Base-by-base conservation (phyloP, 139 green algal species). In the Auxenochlorella pyrenoidosa region DNA sequence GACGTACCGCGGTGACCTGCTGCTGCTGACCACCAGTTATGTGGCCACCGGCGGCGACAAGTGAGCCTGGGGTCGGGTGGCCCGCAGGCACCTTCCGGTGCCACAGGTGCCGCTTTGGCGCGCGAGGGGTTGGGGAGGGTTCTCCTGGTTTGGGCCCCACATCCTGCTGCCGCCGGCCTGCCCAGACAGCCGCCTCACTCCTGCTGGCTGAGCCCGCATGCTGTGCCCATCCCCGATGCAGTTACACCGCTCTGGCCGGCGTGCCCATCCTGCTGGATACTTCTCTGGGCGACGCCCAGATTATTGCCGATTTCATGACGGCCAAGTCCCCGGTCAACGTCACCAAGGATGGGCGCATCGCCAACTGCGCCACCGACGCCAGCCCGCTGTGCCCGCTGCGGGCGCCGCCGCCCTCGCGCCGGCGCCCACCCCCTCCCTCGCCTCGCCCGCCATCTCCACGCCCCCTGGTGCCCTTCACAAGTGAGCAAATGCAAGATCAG, bases 1-100 rank as follows among this genome's bases (percentile, higher is more conserved):
- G 36, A 24, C 83, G 8, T 60, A 86, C 82, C 58, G 5, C 21
- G 65, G 47, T 22, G 63, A 85, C 66, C 76, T 80, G 38, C 72
- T 88, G n/a, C 43, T 79, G 40, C 72, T 80, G 2, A 86, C 87
- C 71, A 71, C 82, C 72, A 81, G 75, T 71, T 87, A 65, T 38
- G 54, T 87, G 18, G 70, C 44, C 18, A 30, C 26, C 30, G 81
- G 66, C 54, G 81, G 81, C 5, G 81, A 86, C 81, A 66, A 40
- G 15, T 76, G 54, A 26, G 54, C 78, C 15, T n/a, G n/a, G n/a
- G n/a, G n/a, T n/a, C 15, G 54, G 54, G 54, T 24, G 15, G 54
- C 54, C 54, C 3, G 54, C 54, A 13, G 13, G n/a, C n/a, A n/a
- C n/a, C n/a, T n/a, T n/a, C n/a, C n/a, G n/a, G n/a, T n/a, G n/a